Conservation (phyloP, 2,329 filamentous ascomycete species). For the Coniella lustricola region DNA sequence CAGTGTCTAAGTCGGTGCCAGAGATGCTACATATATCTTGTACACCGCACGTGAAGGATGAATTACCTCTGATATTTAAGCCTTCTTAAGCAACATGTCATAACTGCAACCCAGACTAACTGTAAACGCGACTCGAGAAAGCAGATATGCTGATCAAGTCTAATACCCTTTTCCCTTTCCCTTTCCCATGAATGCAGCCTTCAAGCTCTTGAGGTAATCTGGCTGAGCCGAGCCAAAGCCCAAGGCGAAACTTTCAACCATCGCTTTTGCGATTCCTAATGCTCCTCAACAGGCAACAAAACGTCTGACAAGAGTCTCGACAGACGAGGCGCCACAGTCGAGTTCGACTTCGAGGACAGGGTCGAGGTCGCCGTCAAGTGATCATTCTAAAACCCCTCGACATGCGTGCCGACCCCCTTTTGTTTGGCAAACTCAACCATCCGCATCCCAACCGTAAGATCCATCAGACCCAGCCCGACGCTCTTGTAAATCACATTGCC, state of each 20-base stretch:
- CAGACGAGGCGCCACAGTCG: background rate
- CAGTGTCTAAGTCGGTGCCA: too few species aligned
- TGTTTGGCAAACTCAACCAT: conserved; percentile 48
- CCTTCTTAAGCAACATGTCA: too few species aligned
- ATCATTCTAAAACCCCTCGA: conserved; percentile 42
- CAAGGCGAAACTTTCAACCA: background rate
- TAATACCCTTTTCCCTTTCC: too few species aligned
- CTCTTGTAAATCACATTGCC: conserved; percentile 65
- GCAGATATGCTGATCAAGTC: too few species aligned
- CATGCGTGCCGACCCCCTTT: conserved; percentile 45
- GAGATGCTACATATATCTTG: too few species aligned
- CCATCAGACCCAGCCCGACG: conserved; percentile 61
- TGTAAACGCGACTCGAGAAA: too few species aligned
- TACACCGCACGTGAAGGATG: too few species aligned
- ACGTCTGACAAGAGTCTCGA: conserved; percentile 8
- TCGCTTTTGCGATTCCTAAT: background rate
- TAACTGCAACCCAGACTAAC: too few species aligned
- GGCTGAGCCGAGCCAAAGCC: background rate
- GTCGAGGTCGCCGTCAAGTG: too few species aligned
- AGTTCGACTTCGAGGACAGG: background rate
- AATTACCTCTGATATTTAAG: too few species aligned
- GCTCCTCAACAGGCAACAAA: background rate
- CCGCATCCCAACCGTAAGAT: conserved; percentile 54
- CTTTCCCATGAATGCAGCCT: too few species aligned
- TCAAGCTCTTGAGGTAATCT: too few species aligned